A percentile compares a stretch with the other conserved stretches of the same genome.
Conservation (phyloP, 495 filamentous ascomycete species). For the Bacidia rubella region DNA sequence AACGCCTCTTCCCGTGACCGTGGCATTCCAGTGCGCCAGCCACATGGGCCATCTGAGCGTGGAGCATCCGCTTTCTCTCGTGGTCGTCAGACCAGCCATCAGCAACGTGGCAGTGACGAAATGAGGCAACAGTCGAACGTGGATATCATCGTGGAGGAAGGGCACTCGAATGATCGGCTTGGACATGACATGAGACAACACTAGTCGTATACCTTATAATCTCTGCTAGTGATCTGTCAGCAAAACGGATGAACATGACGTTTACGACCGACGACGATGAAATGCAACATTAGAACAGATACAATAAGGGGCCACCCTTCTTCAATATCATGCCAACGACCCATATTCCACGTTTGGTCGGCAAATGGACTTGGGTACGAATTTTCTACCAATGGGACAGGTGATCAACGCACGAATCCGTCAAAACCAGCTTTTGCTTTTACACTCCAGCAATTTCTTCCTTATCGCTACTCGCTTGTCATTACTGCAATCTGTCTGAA, state of each 20-base stretch:
- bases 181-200: background rate
- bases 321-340: background rate
- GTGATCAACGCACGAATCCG: no score
- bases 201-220: background rate
- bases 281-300: conserved; percentile 27
- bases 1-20: conserved; percentile 46
- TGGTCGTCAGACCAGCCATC: conserved; percentile 66
- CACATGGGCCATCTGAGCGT: conserved; percentile 71
- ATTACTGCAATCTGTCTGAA: no score
- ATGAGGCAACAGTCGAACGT: conserved; percentile 39
- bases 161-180: conserved; percentile 22
- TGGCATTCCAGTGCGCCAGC: conserved; percentile 61
- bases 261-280: conserved; percentile 45
- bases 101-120: conserved; percentile 68
- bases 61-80: conserved; percentile 53
- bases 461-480: no score
- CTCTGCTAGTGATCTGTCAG: background rate
- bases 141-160: conserved; percentile 44
- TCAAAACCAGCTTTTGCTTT: no score
- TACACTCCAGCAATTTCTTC: no score
- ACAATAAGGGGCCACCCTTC: conserved; percentile 19
- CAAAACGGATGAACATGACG: background rate
- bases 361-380: no score
- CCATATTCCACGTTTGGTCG: background rate
- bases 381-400: no score